Evolutionary conservation across 768 basidiomycete species (phyloP).

Genomic region (Phylloporus rhodoxanthus): DNA sequence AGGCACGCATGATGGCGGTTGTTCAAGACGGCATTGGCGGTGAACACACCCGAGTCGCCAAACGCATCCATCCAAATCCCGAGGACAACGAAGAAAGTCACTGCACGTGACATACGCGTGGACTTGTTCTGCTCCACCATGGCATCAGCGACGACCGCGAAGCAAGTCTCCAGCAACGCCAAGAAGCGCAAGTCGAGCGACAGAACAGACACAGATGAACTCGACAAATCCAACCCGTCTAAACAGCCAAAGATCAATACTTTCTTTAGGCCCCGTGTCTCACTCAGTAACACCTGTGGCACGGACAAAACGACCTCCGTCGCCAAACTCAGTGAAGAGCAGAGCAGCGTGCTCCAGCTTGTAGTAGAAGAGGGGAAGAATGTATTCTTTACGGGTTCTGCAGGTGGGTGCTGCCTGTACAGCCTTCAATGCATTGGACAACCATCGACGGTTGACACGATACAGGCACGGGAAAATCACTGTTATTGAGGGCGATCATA

Average conservation of each 20-base stretch:
- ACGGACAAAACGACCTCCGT: constrained; percentile 23
- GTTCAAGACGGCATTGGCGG: too few relatives aligned
- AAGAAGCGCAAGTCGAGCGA: constrained; percentile 23
- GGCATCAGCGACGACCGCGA: constrained; percentile 7
- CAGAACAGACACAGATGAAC: not conserved
- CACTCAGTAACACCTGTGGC: constrained; percentile 27
- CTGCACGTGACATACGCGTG: constrained; percentile 19
- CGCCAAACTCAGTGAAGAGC: constrained; percentile 49
- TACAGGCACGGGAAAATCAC: constrained; percentile 60
- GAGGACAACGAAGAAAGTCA: constrained; percentile 7
- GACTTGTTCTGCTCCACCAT: not conserved
- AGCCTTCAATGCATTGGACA: too few relatives aligned
- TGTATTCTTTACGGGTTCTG: constrained; percentile 65
- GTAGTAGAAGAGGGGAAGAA: constrained; percentile 52
- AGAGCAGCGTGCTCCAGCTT: constrained; percentile 45
- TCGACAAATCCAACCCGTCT: not conserved
- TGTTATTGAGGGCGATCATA: constrained; percentile 55
- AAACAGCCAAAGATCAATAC: constrained; percentile 25
- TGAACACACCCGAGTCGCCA: too few relatives aligned
- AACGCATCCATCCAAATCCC: too few relatives aligned
- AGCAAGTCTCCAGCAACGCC: constrained; percentile 4
- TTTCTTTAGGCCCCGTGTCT: constrained; percentile 25
- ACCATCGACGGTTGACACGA: not conserved
- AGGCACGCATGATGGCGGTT: constrained; percentile 52
- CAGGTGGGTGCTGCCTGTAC: constrained; percentile 39